phyloP scores from a whole-genome alignment of 2,329 filamentous ascomycete species.

The Trichoderma polysporum region DNA sequence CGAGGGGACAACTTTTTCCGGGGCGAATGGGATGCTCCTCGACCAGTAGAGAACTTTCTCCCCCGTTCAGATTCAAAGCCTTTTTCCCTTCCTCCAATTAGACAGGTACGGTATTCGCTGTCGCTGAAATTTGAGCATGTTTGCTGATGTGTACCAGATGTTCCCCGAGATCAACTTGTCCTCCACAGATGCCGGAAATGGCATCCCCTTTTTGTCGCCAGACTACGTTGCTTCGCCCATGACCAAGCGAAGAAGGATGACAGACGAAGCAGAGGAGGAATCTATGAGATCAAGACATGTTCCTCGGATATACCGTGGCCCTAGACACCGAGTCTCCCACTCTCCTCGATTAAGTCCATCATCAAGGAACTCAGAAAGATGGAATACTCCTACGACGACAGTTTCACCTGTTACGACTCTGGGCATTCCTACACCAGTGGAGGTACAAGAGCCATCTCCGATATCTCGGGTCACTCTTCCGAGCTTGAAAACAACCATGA shows the following conservation, averaged over 20 bases:
- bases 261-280: slow-evolving; percentile 43
- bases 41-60: slow-evolving; percentile 37
- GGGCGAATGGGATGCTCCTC: slow-evolving; percentile 40
- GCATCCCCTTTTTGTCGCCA: slow-evolving; percentile 37
- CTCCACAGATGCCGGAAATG: background rate
- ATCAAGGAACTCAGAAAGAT: slow-evolving; percentile 33
- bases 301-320: slow-evolving; percentile 47
- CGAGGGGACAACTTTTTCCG: slow-evolving; percentile 39
- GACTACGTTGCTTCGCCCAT: slow-evolving; percentile 52
- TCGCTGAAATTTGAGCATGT: background rate
- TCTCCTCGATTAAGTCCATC: slow-evolving; percentile 9
- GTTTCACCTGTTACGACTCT: background rate
- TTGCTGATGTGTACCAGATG: slow-evolving; percentile 36
- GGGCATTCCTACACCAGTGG: slow-evolving; percentile 33
- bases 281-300: slow-evolving; percentile 44
- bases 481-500: slow-evolving; percentile 40
- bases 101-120: slow-evolving; percentile 43
- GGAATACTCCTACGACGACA: slow-evolving; percentile 32
- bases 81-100: slow-evolving; percentile 52
- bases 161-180: slow-evolving; percentile 46
- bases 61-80: slow-evolving; percentile 41
- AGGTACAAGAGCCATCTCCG: slow-evolving; percentile 34
- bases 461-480: slow-evolving; percentile 42
- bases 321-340: slow-evolving; percentile 28
- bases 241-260: slow-evolving; percentile 48